phyloP scores from a whole-genome alignment of 768 basidiomycete genomes.

The Xerocomellus intermedius region DNA sequence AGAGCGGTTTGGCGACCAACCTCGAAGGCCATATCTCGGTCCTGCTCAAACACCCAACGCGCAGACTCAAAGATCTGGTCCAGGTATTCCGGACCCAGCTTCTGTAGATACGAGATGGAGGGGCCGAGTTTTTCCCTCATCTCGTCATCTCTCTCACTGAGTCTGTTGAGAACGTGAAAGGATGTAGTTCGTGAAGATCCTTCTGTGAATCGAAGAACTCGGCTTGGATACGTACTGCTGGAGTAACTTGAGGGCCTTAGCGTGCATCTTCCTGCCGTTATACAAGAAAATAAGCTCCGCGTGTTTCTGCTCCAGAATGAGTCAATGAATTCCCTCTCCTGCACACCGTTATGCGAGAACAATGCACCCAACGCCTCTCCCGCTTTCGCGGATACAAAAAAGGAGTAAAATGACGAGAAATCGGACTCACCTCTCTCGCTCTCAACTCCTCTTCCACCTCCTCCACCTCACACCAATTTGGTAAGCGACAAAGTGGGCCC shows the following conservation, averaged over 20 bases:
- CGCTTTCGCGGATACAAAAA: background rate
- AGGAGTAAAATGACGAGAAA: background rate
- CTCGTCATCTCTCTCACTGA: conserved; percentile 77
- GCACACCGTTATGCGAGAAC: background rate
- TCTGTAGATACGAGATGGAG: conserved; percentile 87
- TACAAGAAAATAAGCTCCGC: conserved; percentile 89
- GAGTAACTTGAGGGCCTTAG: conserved; percentile 80
- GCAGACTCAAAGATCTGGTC: conserved; percentile 80
- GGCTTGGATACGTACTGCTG: conserved; percentile 57
- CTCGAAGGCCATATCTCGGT: conserved; percentile 74
- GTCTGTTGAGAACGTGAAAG: conserved; percentile 41
- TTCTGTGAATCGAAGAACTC: background rate
- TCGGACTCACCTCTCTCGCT: conserved; percentile 61
- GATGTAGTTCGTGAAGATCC: background rate
- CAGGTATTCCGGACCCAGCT: conserved; percentile 80
- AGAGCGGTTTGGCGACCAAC: conserved; percentile 35
- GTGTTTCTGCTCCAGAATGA: conserved; percentile 62
- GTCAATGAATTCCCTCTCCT: background rate
- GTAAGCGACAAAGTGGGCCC: conserved; percentile 82
- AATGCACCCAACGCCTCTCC: too few relatives aligned
- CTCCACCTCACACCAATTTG: conserved; percentile 97
- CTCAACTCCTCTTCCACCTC: conserved; percentile 88
- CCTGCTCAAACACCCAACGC: conserved; percentile 80
- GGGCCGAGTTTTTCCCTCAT: conserved; percentile 76
- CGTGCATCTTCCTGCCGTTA: conserved; percentile 94